These are phyloP conservation scores for Tetramitus jugosus DNA, from an alignment of 208 protist species.

Conservation along the genomic window DNA sequence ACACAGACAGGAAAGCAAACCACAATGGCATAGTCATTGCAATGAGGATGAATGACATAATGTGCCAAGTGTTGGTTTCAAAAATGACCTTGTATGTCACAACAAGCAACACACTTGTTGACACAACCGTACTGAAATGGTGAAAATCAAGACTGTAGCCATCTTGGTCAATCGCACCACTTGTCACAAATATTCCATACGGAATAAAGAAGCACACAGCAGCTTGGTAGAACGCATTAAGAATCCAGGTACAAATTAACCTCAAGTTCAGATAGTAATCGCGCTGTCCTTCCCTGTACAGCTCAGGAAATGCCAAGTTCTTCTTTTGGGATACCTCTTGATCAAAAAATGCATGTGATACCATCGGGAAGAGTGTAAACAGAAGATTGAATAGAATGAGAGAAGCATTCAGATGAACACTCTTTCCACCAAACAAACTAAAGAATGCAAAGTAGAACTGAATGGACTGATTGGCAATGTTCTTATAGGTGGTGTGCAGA, in stretches of 20 bases:
- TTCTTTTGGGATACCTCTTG: conserved; percentile 41
- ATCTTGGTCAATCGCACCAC: too few relatives aligned
- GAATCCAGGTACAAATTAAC: background rate
- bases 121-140: too few relatives aligned
- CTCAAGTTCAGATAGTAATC: background rate
- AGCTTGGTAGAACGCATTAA: background rate
- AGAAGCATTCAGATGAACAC: background rate
- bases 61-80: too few relatives aligned
- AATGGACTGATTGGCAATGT: conserved; percentile 42
- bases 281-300: conserved; percentile 27
- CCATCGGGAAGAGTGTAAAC: conserved; percentile 60
- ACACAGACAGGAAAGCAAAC: too few relatives aligned
- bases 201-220: background rate
- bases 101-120: too few relatives aligned
- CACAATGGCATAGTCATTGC: too few relatives aligned
- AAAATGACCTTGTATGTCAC: too few relatives aligned
- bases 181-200: background rate
- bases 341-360: conserved; percentile 59
- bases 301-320: conserved; percentile 25
- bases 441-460: conserved; percentile 54
- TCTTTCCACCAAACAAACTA: conserved; percentile 35
- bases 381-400: conserved; percentile 53
- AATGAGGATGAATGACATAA: too few relatives aligned
- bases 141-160: too few relatives aligned
- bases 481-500: conserved; percentile 62